Evolutionary conservation across 139 green algal genomes (phyloP).

Genomic region (Gonium pectorale): DNA sequence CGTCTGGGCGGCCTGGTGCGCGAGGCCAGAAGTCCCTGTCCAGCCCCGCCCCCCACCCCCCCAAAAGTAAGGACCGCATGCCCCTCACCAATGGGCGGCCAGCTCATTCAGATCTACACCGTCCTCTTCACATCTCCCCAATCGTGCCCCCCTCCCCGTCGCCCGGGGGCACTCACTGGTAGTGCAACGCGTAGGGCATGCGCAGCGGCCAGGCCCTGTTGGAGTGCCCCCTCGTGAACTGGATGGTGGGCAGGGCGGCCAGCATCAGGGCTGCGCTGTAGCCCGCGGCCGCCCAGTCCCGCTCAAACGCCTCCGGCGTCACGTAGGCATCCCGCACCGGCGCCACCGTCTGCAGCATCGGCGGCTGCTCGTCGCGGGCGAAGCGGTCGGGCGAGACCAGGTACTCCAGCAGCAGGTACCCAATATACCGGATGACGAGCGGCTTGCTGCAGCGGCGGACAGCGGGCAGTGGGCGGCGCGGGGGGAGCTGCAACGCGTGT

Average conservation of each 20-base stretch:
- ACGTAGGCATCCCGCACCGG: constrained; percentile 15
- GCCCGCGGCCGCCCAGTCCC: not conserved
- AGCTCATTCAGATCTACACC: too few relatives aligned
- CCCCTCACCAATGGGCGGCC: too few relatives aligned
- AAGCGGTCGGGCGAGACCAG: constrained; percentile 14
- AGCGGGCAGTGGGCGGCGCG: not conserved
- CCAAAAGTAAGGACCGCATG: too few relatives aligned
- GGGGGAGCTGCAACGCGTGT: too few relatives aligned
- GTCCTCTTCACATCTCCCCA: too few relatives aligned
- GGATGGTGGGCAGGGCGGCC: not conserved
- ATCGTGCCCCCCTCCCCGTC: too few relatives aligned
- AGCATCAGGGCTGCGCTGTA: not conserved
- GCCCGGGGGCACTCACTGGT: constrained; percentile 8
- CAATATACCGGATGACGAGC: not conserved
- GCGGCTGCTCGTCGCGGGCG: not conserved
- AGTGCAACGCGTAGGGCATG: constrained; percentile 3
- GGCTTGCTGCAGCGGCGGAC: not conserved
- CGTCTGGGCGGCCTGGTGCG: too few relatives aligned
- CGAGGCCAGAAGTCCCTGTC: too few relatives aligned
- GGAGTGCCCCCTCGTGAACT: not conserved
- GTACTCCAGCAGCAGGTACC: not conserved
- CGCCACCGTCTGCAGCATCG: not conserved
- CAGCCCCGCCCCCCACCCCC: too few relatives aligned
- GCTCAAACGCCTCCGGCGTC: not conserved
- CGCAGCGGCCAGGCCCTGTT: constrained; percentile 18